phyloP scores from a whole-genome alignment of 352 stramenopile genomes.

The Elongisporangium undulatum region DNA sequence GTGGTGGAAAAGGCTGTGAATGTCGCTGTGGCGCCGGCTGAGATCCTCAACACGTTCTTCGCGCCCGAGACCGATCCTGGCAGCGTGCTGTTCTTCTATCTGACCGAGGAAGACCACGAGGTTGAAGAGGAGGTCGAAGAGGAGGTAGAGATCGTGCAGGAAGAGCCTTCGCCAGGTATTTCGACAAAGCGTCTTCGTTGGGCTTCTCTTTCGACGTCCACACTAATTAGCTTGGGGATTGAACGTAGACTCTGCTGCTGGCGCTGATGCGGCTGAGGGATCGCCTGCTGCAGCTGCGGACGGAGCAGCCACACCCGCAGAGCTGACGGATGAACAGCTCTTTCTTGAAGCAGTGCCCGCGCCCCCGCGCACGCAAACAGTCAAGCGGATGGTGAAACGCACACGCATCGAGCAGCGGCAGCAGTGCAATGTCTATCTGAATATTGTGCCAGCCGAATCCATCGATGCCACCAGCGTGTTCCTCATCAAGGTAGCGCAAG shows the following conservation, averaged over 20 bases:
- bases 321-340: conserved; percentile 69
- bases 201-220: not conserved
- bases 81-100: conserved; percentile 76
- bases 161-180: conserved; percentile 22
- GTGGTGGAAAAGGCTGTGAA: conserved; percentile 11
- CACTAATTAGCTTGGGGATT: not conserved
- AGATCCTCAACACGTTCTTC: conserved; percentile 59
- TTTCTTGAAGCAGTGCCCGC: conserved; percentile 45
- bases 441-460: conserved; percentile 54
- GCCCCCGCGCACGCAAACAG: conserved; percentile 22
- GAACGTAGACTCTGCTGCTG: not conserved
- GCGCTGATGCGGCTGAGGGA: not conserved
- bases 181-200: not conserved
- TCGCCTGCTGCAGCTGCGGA: conserved; percentile 1
- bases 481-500: conserved; percentile 66
- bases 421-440: conserved; percentile 65
- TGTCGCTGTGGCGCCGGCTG: conserved; percentile 15
- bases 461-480: conserved; percentile 68
- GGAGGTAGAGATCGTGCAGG: conserved; percentile 55
- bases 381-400: conserved; percentile 45
- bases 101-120: conserved; percentile 57
- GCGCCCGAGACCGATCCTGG: conserved; percentile 43
- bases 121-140: conserved; percentile 81
- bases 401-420: conserved; percentile 44
- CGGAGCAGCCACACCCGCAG: conserved; percentile 6